Base-by-base conservation (phyloP, 1,284 basidiomycete species). In the Athelia psychrophila region DNA sequence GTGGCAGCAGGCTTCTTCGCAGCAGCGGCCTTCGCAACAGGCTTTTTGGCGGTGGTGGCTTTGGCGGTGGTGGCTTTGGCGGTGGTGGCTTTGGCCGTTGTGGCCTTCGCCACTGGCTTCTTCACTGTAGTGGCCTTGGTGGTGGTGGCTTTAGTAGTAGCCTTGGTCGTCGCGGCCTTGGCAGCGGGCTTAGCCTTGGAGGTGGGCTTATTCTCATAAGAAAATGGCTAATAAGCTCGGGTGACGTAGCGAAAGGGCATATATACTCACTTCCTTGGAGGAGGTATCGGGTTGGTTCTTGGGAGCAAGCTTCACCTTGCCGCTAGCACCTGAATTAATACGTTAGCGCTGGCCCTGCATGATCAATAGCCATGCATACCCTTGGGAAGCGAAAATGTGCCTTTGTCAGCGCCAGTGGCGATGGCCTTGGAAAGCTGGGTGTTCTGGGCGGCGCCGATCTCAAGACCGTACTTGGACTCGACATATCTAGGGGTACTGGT, bases 361-460 rank as follows among this genome's bases (percentile, higher is more conserved):
- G 44, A 33, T n/a, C 51, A 44, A 48, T n/a, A 36, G 30, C 54
- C 35, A 53, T 40, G 51, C 58, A 55, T 55, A 87, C 93, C 94
- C 80, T 95, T 96, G 65, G 94, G 94, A 47, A 95, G 80, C 49
- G 82, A 71, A 65, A 97, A 93, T 60, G 86, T 73, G 51, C 84
- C 83, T 67, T 89, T 93, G 67, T 92, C 88, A 47, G 81, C 83
- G 58, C 94, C 93, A 35, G 80, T 77, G 55, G 81, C 76, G 68
- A 97, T 89, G 53, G 94, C 93, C 66, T 81, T 86, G 64, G 83
- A 81, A 61, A 97, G 81, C 73, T 93, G 91, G 56, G 83, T 86
- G 64, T 78, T 81, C 73, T 94, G 92, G 44, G 89, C 81, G 54
- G 84, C 78, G 53, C 84, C 86, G 57, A 93, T 86, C 61, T 86